Conservation (phyloP, 345 rosid genomes). For the Atalantia buxifolia region DNA sequence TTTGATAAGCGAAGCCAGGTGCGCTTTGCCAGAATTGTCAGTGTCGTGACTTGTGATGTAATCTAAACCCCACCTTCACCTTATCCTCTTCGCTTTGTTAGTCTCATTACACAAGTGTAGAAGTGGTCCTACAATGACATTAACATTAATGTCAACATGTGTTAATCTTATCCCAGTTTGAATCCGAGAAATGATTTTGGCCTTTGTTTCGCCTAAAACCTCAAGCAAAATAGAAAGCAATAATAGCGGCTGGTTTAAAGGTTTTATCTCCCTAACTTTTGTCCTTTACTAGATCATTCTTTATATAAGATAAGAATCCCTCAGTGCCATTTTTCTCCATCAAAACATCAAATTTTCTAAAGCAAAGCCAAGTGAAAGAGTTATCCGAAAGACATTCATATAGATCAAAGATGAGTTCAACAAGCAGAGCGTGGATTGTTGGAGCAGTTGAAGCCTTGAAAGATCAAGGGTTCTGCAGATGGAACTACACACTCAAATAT, state of each 20-base stretch:
- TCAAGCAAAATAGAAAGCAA: neutral
- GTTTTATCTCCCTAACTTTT: neutral
- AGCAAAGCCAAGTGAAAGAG: neutral
- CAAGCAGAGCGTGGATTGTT: constrained; percentile 45
- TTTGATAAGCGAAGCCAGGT: neutral
- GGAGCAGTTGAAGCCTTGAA: constrained; percentile 63
- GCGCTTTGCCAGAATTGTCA: neutral
- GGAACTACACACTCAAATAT: constrained; percentile 45
- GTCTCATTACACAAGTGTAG: neutral
- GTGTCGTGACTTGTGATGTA: too few species aligned
- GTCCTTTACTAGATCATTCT: neutral
- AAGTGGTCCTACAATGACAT: neutral
- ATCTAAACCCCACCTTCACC: neutral
- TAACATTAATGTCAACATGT: neutral
- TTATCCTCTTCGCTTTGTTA: neutral
- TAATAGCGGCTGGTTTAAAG: neutral
- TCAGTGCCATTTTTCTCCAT: neutral
- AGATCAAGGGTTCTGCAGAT: constrained; percentile 58
- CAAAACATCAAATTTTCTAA: neutral
- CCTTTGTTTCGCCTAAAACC: neutral
- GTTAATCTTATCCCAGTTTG: neutral
- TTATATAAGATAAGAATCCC: neutral
- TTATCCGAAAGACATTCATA: neutral
- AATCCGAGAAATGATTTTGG: neutral
- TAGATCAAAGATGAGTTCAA: constrained; percentile 5